A percentile compares a stretch with the other conserved stretches of the same genome.
phyloP scores from a whole-genome alignment of 1,139 yeast species.

The Pichia sp. region DNA sequence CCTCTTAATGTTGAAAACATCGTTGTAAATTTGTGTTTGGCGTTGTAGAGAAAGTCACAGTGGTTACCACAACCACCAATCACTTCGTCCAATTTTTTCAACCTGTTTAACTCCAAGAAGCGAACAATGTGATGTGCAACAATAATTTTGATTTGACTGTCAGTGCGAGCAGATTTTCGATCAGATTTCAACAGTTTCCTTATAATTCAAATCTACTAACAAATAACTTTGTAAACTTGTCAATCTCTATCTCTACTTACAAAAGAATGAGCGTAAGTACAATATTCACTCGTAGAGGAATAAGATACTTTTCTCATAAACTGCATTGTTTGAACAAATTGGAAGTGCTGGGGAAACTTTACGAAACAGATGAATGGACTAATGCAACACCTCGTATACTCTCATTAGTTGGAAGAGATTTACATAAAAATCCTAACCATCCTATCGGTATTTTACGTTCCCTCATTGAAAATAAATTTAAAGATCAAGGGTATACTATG shows the following conservation, averaged over 20 bases:
- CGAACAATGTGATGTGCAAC: too few relatives aligned
- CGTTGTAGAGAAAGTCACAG: too few relatives aligned
- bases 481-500: conserved; percentile 65
- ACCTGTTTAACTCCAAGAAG: too few relatives aligned
- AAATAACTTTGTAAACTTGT: too few relatives aligned
- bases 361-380: conserved; percentile 70
- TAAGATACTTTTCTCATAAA: neutral
- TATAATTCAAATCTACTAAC: too few relatives aligned
- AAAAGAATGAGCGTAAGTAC: neutral
- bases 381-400: conserved; percentile 75
- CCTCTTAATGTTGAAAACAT: conserved; percentile 12
- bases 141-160: too few relatives aligned
- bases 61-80: too few relatives aligned
- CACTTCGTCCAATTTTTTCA: too few relatives aligned
- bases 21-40: too few relatives aligned
- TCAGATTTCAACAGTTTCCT: too few relatives aligned
- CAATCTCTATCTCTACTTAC: too few relatives aligned
- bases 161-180: too few relatives aligned
- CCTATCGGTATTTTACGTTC: conserved; percentile 84
- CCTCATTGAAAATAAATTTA: conserved; percentile 62
- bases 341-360: conserved; percentile 43
- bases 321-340: conserved; percentile 18
- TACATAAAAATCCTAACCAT: conserved; percentile 69
- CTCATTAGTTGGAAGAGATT: conserved; percentile 59
- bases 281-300: neutral